Evolutionary conservation across 371 early-diverging fungal genomes (phyloP), one percentile per base, ranked within the genome.

Genomic region (Entomophthora muscae): DNA sequence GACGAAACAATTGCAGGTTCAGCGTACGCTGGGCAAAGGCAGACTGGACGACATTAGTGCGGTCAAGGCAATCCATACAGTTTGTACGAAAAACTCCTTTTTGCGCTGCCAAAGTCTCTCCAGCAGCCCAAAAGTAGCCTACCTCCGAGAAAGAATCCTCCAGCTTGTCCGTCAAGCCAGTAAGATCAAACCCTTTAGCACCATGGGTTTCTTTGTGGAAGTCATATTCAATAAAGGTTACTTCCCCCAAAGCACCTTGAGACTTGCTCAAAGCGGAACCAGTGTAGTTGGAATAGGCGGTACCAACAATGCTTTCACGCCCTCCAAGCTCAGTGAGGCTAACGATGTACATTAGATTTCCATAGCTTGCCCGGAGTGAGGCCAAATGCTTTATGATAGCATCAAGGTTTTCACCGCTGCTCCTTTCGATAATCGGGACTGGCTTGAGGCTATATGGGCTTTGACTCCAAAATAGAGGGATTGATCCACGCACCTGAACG

Each of bases 31-130:
- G 82, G 21, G 92, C 93, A 42, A 97, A 69, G 13, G 88, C 86
- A 28, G 86, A 87, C 70, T 99, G 99, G 1, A 97, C 93, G 3
- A 99, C 95, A 67, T 99, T 99, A 31, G 99, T 99, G 68, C 99
- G 83, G 74, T 99, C 99, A 57, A 99, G 76, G 68, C 98, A 99
- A 76, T 99, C 99, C 85, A 99, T 97, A 72, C 99, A 99, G 72
- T 99, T 99, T 7, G 97, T 90, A 63, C 99, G 86, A 7, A 95
- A 76, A 12, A 98, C 87, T 1, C 90, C 88, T 1, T 73, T 73
- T 66, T 65, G 52, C 32, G 69, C 67, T 0, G 70, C 68, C 27
- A 30, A 24, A 5, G 26, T 1, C 21, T 31, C 32, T 24, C 52
- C 42, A 5, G 29, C 32, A 22, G 67, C 21, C 69, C 83, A 81